Percentiles rank a stretch among this genome's conserved stretches.
Conservation (phyloP, 2,329 filamentous ascomycete genomes). For the Pyricularia sp. region DNA sequence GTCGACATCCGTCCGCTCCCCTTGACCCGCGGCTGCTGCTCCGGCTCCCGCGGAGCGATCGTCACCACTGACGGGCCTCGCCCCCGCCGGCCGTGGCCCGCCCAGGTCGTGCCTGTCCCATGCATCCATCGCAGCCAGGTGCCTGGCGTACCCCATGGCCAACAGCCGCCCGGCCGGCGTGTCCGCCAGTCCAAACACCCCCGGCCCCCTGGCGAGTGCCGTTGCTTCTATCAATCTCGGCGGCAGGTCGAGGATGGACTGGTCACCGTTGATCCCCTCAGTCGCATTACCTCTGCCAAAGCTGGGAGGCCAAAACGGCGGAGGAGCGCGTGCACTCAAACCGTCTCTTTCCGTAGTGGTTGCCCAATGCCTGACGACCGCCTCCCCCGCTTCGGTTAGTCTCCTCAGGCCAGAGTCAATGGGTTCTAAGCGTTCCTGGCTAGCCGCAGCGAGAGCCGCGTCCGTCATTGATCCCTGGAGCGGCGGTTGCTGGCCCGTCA, state of each 20-base stretch:
- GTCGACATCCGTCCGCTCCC: conserved; percentile 24
- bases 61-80: conserved; percentile 31
- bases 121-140: background rate
- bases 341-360: background rate
- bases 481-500: conserved; percentile 1
- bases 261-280: background rate
- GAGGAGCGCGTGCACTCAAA: background rate
- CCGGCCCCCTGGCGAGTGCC: background rate
- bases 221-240: background rate
- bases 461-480: background rate
- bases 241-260: background rate
- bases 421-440: background rate
- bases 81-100: conserved; percentile 9
- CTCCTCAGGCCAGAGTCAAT: background rate
- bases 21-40: background rate
- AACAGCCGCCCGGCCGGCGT: conserved; percentile 4
- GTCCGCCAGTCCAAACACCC: background rate
- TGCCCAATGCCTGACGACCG: background rate
- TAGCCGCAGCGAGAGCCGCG: background rate
- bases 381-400: background rate
- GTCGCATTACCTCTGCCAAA: background rate
- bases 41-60: conserved; percentile 41
- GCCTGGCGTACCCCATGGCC: conserved; percentile 4
- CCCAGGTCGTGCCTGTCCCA: conserved; percentile 8
- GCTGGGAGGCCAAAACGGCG: background rate